These are phyloP conservation scores for Durusdinium trenchii DNA, from an alignment of 73 alveolate genomes.

Conservation along the genomic window DNA sequence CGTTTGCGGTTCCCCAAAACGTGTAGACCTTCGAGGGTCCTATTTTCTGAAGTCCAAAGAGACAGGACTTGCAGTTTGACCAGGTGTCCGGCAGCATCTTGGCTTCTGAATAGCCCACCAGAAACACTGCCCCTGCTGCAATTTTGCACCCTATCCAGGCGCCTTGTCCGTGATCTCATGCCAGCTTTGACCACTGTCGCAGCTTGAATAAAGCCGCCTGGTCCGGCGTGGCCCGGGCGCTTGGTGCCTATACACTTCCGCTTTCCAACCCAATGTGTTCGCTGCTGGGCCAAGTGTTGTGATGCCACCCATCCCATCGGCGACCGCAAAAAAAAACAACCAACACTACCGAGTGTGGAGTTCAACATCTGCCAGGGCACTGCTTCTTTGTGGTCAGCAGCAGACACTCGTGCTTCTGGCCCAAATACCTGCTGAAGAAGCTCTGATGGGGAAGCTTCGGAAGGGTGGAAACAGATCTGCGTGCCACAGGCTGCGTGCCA, in stretches of 20 bases:
- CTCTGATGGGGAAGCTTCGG: neutral
- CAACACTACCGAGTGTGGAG: neutral
- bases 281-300: too few relatives aligned
- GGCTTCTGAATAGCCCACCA: too few relatives aligned
- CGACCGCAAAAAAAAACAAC: too few relatives aligned
- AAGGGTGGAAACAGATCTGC: neutral
- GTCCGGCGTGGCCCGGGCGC: too few relatives aligned
- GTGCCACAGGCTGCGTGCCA: neutral
- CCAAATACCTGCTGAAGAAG: constrained; percentile 35
- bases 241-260: too few relatives aligned
- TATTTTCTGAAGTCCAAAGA: too few relatives aligned
- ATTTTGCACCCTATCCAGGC: neutral
- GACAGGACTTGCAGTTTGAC: too few relatives aligned
- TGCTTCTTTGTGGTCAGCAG: constrained; percentile 91
- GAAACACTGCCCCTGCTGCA: neutral
- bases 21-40: too few relatives aligned
- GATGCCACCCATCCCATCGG: too few relatives aligned
- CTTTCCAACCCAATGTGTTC: too few relatives aligned
- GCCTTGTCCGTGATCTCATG: constrained; percentile 74
- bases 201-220: constrained; percentile 91
- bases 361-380: neutral
- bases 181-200: constrained; percentile 93
- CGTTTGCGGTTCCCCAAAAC: too few relatives aligned
- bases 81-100: too few relatives aligned
- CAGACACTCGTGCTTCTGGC: constrained; percentile 80